Evolutionary conservation across 169 alveolate genomes (phyloP), one percentile per base, ranked within the genome.

Genomic region (Cryptosporidium parvum): DNA sequence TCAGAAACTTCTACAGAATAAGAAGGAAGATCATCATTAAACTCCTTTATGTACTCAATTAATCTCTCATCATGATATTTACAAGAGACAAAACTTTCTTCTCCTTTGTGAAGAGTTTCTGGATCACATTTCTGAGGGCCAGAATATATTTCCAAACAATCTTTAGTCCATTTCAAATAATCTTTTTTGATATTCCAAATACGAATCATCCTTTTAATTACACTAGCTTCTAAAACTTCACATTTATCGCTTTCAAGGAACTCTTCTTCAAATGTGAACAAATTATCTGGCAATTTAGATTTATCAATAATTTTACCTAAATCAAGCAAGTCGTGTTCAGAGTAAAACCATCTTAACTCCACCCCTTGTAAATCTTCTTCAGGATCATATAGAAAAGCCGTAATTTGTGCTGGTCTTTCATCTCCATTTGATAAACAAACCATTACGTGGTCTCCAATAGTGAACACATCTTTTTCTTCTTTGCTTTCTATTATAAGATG

Each of bases 381-480:
- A 18, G 89, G 75, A 62, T 80, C 89, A 62, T 80, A 80, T 33
- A 80, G 70, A 62, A 80, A 80, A 44, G 89, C 73, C n/a, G 75
- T 80, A 23, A 80, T 62, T 65, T 80, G 89, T 23, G 89, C 89
- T 26, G 89, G 89, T n/a, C 89, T 80, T 26, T 80, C 89, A n/a
- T 69, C 68, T 26, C 89, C 89, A 80, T 65, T 80, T 26, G 89
- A 62, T 18, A 80, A 31, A 80, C 68, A 62, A 12, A 80, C 70
- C 89, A 80, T 80, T 6, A 80, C 89, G 44, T 80, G 75, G 33
- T 80, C 89, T 16, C 89, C 89, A 42, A 80, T 31, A 7, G 89
- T 80, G 31, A 80, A 80, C 14, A 80, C 33, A 42, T 80, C 75
- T 14, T 18, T 35, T 16, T 65, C 73, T 42, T 33, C 53, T 3